Base-by-base conservation (phyloP, 305 asterid species). In the Solanum hybrid region DNA sequence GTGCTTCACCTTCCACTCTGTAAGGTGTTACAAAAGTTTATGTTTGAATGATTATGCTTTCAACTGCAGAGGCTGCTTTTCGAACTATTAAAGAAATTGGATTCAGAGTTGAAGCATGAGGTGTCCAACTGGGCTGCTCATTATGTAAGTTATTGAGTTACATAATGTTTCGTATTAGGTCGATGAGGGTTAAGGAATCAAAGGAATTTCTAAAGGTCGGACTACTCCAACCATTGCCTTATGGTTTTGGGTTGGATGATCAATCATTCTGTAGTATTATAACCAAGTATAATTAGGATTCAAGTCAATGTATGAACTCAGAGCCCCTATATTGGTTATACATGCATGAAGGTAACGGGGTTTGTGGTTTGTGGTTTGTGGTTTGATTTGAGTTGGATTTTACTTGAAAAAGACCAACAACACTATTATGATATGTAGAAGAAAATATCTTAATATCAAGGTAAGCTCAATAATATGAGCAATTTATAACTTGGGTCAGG, bases 81-180 rank as follows among this genome's bases (percentile, higher is more conserved):
- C 92, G 99, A 96, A 91, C 92, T 96, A 89, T 91, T 97, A 93
- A 96, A 95, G 95, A 97, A 96, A 93, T 92, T 97, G 93, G 99
- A 97, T 93, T 95, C 97, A 37, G 98, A 97, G 91, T 94, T 97
- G 83, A 97, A 97, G 95, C 98, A 95, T 89, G 99, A 97, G 95
- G 93, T 92, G 90, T 90, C 94, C 85, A 96, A 93, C 91, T 97
- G 99, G 98, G 99, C 99, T 65, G 99, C 99, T 37, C 96, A 97
- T 92, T 97, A 96, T 91, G 99, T 97, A 94, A 94, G 98, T 93
- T 51, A 61, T 84, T 20, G 39, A 51, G 88, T 57, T 84, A 31
- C 88, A 29, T 51, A 22, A 84, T 84, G 76, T 29, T 17, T 22
- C 45, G 2, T 27, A 3, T 51, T 84, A 15, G 22, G 10, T 31